A percentile compares a stretch with the other conserved stretches of the same genome.
Evolutionary conservation across 805 yeast genomes (phyloP).

Genomic region (Barnettozyma botsteinii): DNA sequence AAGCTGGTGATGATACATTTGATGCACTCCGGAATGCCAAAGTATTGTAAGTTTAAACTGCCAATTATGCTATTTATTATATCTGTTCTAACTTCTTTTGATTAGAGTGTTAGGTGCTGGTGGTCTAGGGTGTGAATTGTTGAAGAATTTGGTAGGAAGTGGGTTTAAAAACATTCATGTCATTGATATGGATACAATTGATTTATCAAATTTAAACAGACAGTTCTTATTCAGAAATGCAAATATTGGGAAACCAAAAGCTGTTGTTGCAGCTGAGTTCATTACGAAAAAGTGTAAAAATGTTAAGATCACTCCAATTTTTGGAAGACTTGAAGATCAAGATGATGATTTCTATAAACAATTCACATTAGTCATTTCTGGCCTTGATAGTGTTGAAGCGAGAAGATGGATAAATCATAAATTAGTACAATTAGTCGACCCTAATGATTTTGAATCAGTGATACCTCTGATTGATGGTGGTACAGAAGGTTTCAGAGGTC

Average conservation of each 20-base stretch:
- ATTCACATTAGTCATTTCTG: slow-evolving; percentile 75
- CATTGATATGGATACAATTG: slow-evolving; percentile 90
- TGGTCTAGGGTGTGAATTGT: slow-evolving; percentile 87
- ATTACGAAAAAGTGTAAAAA: slow-evolving; percentile 42
- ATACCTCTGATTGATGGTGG: slow-evolving; percentile 89
- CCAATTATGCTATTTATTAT: neutral
- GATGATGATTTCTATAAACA: slow-evolving; percentile 55
- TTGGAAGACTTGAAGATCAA: slow-evolving; percentile 60
- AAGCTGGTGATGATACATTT: slow-evolving; percentile 27
- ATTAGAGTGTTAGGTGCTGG: slow-evolving; percentile 78
- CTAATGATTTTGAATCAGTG: slow-evolving; percentile 39
- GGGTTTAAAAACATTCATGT: slow-evolving; percentile 77
- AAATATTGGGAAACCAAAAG: slow-evolving; percentile 82
- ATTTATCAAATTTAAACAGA: slow-evolving; percentile 82
- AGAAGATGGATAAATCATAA: slow-evolving; percentile 82
- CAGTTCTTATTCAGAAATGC: slow-evolving; percentile 78
- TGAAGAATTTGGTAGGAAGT: slow-evolving; percentile 69
- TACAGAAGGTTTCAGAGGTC: slow-evolving; percentile 92
- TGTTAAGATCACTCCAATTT: slow-evolving; percentile 50
- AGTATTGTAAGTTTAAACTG: slow-evolving; percentile 26
- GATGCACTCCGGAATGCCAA: slow-evolving; percentile 24
- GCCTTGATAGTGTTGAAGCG: slow-evolving; percentile 85
- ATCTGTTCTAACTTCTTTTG: neutral
- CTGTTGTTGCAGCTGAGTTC: slow-evolving; percentile 66
- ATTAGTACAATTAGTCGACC: slow-evolving; percentile 57